Conservation (phyloP, 2,329 filamentous ascomycete species). For the Gaeumannomyces sp. region DNA sequence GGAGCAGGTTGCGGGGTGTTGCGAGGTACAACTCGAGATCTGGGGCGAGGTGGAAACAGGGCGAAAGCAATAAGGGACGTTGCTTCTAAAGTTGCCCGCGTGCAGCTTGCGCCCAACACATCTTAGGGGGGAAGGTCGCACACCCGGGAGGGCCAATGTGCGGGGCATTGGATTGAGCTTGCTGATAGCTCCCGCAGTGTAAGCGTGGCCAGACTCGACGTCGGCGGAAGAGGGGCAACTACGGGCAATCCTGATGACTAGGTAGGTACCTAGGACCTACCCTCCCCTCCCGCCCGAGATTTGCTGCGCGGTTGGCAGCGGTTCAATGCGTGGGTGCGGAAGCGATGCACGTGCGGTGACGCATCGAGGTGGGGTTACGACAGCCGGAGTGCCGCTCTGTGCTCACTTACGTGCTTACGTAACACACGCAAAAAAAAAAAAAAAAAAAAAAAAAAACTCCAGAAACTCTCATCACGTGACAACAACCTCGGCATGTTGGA, state of each 20-base stretch:
- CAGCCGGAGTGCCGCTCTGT: too few relatives aligned
- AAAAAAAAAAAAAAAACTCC: too few relatives aligned
- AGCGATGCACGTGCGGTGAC: background rate
- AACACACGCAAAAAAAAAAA: too few relatives aligned
- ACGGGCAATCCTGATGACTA: background rate
- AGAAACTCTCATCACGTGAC: background rate
- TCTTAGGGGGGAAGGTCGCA: background rate
- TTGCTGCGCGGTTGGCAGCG: background rate
- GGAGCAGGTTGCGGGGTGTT: background rate
- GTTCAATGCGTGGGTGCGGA: background rate
- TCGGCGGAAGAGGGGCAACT: background rate
- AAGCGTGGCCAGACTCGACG: background rate
- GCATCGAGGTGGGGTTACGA: too few relatives aligned
- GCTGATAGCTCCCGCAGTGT: background rate
- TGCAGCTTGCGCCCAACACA: background rate
- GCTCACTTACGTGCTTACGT: too few relatives aligned
- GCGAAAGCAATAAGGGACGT: background rate
- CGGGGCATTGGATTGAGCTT: slow-evolving; percentile 1
- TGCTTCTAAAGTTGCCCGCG: too few relatives aligned
- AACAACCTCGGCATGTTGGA: too few relatives aligned
- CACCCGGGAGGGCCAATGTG: background rate
- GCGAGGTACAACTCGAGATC: background rate
- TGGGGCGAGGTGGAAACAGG: background rate
- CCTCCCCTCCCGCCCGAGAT: too few relatives aligned
- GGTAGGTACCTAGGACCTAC: too few relatives aligned